These are phyloP conservation scores for Colletotrichum sp. DNA, from an alignment of 2,329 filamentous ascomycete species.

Conservation along the genomic window DNA sequence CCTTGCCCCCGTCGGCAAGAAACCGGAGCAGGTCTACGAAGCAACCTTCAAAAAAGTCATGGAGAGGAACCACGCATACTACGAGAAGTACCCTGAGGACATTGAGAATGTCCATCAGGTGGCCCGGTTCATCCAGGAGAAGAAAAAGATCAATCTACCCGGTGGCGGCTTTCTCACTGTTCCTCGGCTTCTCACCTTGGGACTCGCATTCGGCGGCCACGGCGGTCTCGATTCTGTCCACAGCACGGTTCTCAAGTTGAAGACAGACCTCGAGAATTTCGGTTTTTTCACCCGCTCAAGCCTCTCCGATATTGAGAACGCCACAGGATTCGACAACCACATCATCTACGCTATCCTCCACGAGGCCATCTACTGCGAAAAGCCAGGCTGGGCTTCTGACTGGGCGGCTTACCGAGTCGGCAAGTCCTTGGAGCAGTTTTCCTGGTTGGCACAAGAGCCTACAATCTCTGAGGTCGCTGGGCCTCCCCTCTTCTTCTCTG, in stretches of 20 bases:
- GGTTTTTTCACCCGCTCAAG: conserved; percentile 77
- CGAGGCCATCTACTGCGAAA: conserved; percentile 85
- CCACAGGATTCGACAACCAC: conserved; percentile 73
- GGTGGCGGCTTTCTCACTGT: conserved; percentile 76
- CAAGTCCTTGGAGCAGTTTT: conserved; percentile 48
- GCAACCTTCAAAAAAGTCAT: conserved; percentile 73
- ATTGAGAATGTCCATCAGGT: conserved; percentile 70
- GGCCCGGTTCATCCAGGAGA: conserved; percentile 65
- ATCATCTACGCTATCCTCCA: conserved; percentile 88
- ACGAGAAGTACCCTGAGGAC: conserved; percentile 86
- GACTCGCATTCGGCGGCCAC: conserved; percentile 79
- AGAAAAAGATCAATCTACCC: conserved; percentile 64
- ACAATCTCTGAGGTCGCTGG: conserved; percentile 32
- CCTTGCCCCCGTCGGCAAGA: conserved; percentile 75
- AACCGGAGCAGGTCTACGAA: conserved; percentile 77
- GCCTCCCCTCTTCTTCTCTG: conserved; percentile 77
- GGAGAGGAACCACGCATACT: conserved; percentile 79
- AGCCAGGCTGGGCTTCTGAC: conserved; percentile 63
- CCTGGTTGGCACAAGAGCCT: conserved; percentile 52
- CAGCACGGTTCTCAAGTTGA: conserved; percentile 71
- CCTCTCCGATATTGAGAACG: conserved; percentile 70
- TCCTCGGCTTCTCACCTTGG: conserved; percentile 76
- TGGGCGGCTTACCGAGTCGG: conserved; percentile 79
- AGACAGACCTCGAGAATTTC: conserved; percentile 76
- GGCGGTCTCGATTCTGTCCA: conserved; percentile 80